A percentile compares a stretch with the other conserved stretches of the same genome.
Conservation (phyloP, 140 eudicot genomes). For the Oenanthe javanica region DNA sequence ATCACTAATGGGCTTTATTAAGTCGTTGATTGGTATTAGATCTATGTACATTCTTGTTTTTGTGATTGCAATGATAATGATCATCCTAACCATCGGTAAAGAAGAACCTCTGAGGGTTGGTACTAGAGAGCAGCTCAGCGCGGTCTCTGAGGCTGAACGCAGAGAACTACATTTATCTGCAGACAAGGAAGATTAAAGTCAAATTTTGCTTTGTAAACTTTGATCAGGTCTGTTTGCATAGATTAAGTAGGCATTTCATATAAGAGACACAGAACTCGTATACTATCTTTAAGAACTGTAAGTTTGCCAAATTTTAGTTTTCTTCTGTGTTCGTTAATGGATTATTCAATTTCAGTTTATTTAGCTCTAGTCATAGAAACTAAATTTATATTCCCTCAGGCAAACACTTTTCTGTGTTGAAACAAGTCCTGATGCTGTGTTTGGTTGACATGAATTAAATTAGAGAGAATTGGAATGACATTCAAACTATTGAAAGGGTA, state of each 20-base stretch:
- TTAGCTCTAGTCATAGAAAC: too few species aligned
- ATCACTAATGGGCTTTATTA: slow-evolving; percentile 52
- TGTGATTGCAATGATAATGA: slow-evolving; percentile 44
- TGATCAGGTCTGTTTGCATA: background rate
- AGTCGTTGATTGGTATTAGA: slow-evolving; percentile 57
- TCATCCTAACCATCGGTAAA: slow-evolving; percentile 37
- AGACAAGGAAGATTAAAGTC: slow-evolving; percentile 56
- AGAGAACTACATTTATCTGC: slow-evolving; percentile 24
- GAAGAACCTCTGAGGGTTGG: slow-evolving; percentile 61
- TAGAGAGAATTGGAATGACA: too few species aligned
- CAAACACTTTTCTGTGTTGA: background rate
- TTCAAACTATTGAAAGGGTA: too few species aligned
- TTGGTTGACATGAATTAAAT: too few species aligned
- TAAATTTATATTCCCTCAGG: background rate
- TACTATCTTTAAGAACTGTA: slow-evolving; percentile 6
- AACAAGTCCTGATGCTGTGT: too few species aligned
- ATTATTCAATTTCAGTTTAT: background rate
- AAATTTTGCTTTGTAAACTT: slow-evolving; percentile 14
- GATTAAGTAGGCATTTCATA: background rate
- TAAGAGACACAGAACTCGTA: background rate
- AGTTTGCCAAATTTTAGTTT: background rate
- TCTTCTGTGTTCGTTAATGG: background rate
- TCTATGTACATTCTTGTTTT: slow-evolving; percentile 42
- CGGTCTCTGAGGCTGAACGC: slow-evolving; percentile 25
- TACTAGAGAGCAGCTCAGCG: slow-evolving; percentile 34